Conservation (phyloP, 2,329 filamentous ascomycete species). For the Fusarium drepaniforme region DNA sequence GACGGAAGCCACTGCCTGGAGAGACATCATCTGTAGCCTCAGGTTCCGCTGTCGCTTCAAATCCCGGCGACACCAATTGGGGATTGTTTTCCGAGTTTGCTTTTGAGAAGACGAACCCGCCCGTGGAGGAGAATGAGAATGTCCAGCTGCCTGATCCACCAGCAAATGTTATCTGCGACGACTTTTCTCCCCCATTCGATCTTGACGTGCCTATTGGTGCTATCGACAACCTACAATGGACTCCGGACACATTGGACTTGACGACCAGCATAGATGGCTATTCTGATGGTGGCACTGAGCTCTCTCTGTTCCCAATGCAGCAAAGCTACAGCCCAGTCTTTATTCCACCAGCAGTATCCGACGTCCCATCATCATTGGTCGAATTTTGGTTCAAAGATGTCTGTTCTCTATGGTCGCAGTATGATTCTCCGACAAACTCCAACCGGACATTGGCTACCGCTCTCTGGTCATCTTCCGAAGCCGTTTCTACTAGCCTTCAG, state of each 20-base stretch:
- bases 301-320: slow-evolving; percentile 14
- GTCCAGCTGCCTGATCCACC: not conserved
- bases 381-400: slow-evolving; percentile 54
- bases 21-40: slow-evolving; percentile 1
- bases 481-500: slow-evolving; percentile 54
- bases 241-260: slow-evolving; percentile 12
- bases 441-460: slow-evolving; percentile 53
- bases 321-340: slow-evolving; percentile 11
- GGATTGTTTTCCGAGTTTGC: slow-evolving; percentile 26
- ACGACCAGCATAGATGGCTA: not conserved
- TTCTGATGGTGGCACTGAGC: not conserved
- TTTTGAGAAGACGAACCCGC: not conserved
- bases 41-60: not conserved
- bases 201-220: slow-evolving; percentile 2
- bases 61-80: slow-evolving; percentile 1
- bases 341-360: slow-evolving; percentile 23
- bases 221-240: slow-evolving; percentile 18
- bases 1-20: not conserved
- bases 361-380: slow-evolving; percentile 47
- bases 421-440: slow-evolving; percentile 54
- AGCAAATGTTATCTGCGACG: not conserved
- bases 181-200: slow-evolving; percentile 13
- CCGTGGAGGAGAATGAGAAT: not conserved
- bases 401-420: slow-evolving; percentile 55
- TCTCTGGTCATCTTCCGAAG: slow-evolving; percentile 52